Percentiles rank a stretch among this genome's conserved stretches.
These are phyloP conservation scores for Suhomyces canberraensis DNA, from an alignment of 805 yeast genomes.

Conservation along the genomic window DNA sequence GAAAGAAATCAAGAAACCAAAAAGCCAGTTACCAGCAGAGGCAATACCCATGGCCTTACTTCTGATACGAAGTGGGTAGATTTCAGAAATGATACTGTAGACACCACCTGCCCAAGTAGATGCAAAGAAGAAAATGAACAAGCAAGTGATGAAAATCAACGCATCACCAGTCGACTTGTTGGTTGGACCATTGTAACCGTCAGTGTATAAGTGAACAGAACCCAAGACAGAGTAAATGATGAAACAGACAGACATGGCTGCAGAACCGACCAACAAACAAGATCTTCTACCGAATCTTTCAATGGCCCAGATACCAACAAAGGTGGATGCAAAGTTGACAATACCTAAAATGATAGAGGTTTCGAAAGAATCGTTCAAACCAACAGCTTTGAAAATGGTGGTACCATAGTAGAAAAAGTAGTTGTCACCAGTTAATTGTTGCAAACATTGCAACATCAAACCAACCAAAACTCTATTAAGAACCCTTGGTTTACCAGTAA, in stretches of 20 bases:
- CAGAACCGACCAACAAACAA: slow-evolving; percentile 43
- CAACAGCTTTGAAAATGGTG: slow-evolving; percentile 50
- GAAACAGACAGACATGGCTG: slow-evolving; percentile 55
- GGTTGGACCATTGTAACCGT: slow-evolving; percentile 38
- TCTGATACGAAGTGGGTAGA: slow-evolving; percentile 65
- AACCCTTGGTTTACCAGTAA: slow-evolving; percentile 63
- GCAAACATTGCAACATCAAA: slow-evolving; percentile 54
- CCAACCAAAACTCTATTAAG: slow-evolving; percentile 56
- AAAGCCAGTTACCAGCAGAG: slow-evolving; percentile 28
- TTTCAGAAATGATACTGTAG: slow-evolving; percentile 63
- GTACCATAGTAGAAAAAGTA: slow-evolving; percentile 64
- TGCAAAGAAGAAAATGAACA: slow-evolving; percentile 66
- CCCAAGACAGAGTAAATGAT: slow-evolving; percentile 61
- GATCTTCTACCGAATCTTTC: slow-evolving; percentile 51
- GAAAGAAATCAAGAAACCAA: slow-evolving; percentile 42
- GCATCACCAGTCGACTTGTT: slow-evolving; percentile 53
- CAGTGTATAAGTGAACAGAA: slow-evolving; percentile 41
- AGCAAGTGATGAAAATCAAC: slow-evolving; percentile 64
- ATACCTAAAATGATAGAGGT: slow-evolving; percentile 55
- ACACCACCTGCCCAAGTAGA: slow-evolving; percentile 76
- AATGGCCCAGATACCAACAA: slow-evolving; percentile 47
- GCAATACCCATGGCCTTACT: slow-evolving; percentile 36
- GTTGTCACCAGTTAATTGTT: slow-evolving; percentile 61
- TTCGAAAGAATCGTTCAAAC: slow-evolving; percentile 50
- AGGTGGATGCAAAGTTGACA: slow-evolving; percentile 54